Percentiles rank a stretch among this genome's conserved stretches.
Evolutionary conservation across 768 basidiomycete genomes (phyloP).

Genomic region (Phylloporus arenicola): DNA sequence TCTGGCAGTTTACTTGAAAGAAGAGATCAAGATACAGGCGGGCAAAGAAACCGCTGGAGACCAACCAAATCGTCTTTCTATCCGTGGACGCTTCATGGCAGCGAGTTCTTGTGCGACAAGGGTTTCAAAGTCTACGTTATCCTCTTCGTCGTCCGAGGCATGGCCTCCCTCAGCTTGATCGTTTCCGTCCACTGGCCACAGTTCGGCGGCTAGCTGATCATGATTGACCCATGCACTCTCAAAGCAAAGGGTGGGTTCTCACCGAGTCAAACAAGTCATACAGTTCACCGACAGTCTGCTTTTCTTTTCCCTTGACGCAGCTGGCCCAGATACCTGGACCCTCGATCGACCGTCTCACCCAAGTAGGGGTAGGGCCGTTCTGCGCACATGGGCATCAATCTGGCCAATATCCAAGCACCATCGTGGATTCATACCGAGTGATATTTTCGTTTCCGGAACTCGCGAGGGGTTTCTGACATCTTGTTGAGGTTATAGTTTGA

Average conservation of each 20-base stretch:
- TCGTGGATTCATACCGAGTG: conserved; percentile 38
- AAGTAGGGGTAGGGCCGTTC: conserved; percentile 60
- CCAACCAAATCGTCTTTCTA: conserved; percentile 62
- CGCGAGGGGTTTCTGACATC: conserved; percentile 15
- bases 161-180: conserved; percentile 21
- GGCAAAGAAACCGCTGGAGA: not conserved
- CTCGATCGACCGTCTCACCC: conserved; percentile 60
- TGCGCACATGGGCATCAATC: conserved; percentile 21
- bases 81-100: conserved; percentile 60
- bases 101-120: conserved; percentile 70
- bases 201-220: conserved; percentile 57
- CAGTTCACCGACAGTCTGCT: conserved; percentile 67
- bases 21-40: conserved; percentile 1
- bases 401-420: not conserved
- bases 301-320: conserved; percentile 83
- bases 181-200: conserved; percentile 54
- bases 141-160: conserved; percentile 34
- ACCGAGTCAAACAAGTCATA: conserved; percentile 78
- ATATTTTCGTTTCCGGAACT: conserved; percentile 43
- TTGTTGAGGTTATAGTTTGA: not conserved
- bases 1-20: conserved; percentile 62
- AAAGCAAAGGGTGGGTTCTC: conserved; percentile 21
- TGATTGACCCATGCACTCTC: conserved; percentile 9
- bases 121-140: conserved; percentile 54
- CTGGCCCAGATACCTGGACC: conserved; percentile 86